Conservation (phyloP, 2,329 filamentous ascomycete species). For the Dactylellina leptospora region DNA sequence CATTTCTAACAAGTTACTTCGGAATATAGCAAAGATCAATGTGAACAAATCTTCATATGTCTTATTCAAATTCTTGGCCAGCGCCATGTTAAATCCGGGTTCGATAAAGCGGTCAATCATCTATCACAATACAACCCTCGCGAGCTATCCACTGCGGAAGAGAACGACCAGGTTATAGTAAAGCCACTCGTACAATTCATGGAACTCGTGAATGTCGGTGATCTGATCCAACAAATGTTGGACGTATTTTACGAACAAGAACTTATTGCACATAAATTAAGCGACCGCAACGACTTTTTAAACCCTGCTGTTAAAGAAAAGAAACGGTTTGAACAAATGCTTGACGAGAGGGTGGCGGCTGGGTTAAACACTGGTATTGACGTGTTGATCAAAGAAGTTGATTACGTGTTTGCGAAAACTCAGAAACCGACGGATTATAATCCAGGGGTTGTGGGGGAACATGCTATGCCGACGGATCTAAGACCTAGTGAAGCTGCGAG, state of each 20-base stretch:
- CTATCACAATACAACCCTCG: slow-evolving; percentile 90
- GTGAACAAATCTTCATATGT: slow-evolving; percentile 84
- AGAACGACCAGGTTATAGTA: slow-evolving; percentile 69
- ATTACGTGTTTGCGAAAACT: slow-evolving; percentile 89
- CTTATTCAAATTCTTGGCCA: slow-evolving; percentile 85
- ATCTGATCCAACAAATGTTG: slow-evolving; percentile 98
- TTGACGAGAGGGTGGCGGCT: slow-evolving; percentile 94
- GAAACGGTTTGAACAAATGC: slow-evolving; percentile 98
- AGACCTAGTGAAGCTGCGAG: slow-evolving; percentile 81
- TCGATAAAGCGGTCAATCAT: slow-evolving; percentile 90
- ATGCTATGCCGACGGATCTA: slow-evolving; percentile 64
- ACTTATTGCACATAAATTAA: slow-evolving; percentile 80
- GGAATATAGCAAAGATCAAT: slow-evolving; percentile 71
- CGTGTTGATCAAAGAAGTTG: slow-evolving; percentile 93
- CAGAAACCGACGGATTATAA: slow-evolving; percentile 92
- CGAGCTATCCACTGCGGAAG: slow-evolving; percentile 75
- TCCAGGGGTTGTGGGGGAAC: slow-evolving; percentile 65
- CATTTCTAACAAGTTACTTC: slow-evolving; percentile 4
- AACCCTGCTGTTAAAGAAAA: slow-evolving; percentile 92
- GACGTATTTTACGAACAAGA: slow-evolving; percentile 99
- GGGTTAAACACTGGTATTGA: slow-evolving; percentile 98
- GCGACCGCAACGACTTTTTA: slow-evolving; percentile 92
- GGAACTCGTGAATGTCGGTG: slow-evolving; percentile 96
- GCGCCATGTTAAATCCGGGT: slow-evolving; percentile 88
- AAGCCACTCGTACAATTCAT: slow-evolving; percentile 94